These are phyloP conservation scores for Pestalotiopsis sp. DNA, from an alignment of 2,329 filamentous ascomycete species.

Conservation along the genomic window DNA sequence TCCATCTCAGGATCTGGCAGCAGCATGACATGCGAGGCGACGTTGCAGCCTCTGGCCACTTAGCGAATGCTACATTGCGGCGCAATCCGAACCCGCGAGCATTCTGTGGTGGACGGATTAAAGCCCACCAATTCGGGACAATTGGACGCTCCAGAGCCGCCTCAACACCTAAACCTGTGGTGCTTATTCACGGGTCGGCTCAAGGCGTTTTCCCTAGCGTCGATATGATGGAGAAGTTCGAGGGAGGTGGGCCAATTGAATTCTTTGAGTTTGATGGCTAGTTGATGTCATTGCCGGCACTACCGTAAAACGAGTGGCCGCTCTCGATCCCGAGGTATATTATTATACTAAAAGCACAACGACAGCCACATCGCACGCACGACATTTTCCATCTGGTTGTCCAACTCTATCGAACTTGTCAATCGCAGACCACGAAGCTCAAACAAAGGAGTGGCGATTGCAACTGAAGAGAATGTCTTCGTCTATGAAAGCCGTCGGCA, in stretches of 20 bases:
- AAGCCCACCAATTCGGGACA: conserved; percentile 8
- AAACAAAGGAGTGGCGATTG: background rate
- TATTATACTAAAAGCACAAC: background rate
- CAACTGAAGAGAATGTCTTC: conserved; percentile 21
- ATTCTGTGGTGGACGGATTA: background rate
- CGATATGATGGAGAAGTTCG: background rate
- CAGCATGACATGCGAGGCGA: background rate
- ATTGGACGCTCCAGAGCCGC: conserved; percentile 5
- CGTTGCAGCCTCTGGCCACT: background rate
- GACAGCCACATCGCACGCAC: background rate
- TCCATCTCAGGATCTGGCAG: background rate
- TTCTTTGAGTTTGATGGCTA: background rate
- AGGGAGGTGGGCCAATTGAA: background rate
- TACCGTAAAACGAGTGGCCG: background rate
- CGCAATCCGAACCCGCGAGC: background rate
- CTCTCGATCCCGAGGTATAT: background rate
- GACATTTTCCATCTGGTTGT: background rate
- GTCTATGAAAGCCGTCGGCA: conserved; percentile 36
- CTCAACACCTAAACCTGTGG: background rate
- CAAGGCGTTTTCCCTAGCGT: conserved; percentile 2
- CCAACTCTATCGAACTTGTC: background rate
- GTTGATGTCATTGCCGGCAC: conserved; percentile 10
- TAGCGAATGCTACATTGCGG: conserved; percentile 1
- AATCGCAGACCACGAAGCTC: background rate
- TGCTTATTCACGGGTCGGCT: background rate